These are phyloP conservation scores for Dunaliella salina DNA, from an alignment of 163 green algal species.

Conservation along the genomic window DNA sequence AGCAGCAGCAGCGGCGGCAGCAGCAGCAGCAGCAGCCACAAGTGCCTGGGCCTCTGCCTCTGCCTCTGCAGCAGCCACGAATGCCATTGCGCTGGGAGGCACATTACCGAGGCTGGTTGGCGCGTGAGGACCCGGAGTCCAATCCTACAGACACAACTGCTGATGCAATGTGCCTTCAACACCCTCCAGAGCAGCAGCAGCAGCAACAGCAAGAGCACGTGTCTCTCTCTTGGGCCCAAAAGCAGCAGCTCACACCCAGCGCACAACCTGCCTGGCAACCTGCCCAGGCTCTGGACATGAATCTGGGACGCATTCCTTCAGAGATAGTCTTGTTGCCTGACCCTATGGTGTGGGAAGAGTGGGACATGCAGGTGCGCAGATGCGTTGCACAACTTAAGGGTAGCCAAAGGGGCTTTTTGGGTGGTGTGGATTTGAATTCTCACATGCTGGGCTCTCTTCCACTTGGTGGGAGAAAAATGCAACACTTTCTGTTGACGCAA, in stretches of 20 bases:
- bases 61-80: background rate
- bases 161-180: too few relatives aligned
- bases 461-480: too few relatives aligned
- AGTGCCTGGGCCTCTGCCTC: too few relatives aligned
- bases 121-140: background rate
- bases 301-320: background rate
- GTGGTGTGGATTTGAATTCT: too few relatives aligned
- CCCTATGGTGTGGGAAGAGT: conserved; percentile 26
- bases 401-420: too few relatives aligned
- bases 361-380: conserved; percentile 20
- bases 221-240: background rate
- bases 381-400: too few relatives aligned
- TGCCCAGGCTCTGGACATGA: too few relatives aligned
- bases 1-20: background rate
- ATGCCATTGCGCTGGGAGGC: conserved; percentile 22
- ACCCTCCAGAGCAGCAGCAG: too few relatives aligned
- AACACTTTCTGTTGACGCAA: too few relatives aligned
- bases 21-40: background rate
- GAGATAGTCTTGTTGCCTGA: conserved; percentile 3
- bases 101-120: conserved; percentile 18
- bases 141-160: too few relatives aligned
- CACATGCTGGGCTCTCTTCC: too few relatives aligned
- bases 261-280: too few relatives aligned
- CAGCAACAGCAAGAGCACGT: background rate
- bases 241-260: background rate